phyloP scores from a whole-genome alignment of 768 basidiomycete species.

The Macrolepiota dolichaula region DNA sequence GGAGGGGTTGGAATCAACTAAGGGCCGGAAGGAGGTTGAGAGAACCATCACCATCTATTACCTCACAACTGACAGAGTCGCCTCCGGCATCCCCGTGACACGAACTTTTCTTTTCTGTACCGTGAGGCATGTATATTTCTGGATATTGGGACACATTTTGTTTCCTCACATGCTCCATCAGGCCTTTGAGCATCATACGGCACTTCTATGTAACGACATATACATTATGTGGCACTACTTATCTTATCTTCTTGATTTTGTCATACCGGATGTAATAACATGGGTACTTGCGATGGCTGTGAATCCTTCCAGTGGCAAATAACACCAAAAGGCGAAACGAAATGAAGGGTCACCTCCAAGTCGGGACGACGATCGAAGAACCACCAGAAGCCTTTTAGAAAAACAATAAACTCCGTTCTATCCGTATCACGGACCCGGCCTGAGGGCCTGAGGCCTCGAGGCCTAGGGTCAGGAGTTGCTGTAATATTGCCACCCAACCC shows the following conservation, averaged over 20 bases:
- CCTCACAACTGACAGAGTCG: neutral
- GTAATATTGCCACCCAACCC: slow-evolving; percentile 99
- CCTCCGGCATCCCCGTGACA: slow-evolving; percentile 3
- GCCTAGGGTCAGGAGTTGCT: slow-evolving; percentile 66
- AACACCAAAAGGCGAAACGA: neutral
- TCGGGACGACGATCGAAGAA: neutral
- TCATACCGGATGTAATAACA: neutral
- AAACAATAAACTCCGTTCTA: neutral
- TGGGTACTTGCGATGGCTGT: too few relatives aligned
- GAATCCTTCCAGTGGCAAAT: neutral
- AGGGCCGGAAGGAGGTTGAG: neutral
- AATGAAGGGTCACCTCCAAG: neutral
- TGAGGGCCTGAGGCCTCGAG: neutral
- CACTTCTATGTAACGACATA: neutral
- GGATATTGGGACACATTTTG: too few relatives aligned
- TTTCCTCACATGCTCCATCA: neutral
- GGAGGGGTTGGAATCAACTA: slow-evolving; percentile 1
- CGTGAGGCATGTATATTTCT: neutral
- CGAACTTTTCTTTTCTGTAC: too few relatives aligned
- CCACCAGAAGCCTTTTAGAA: neutral
- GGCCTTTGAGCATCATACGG: neutral
- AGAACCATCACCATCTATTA: neutral
- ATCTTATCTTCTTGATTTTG: neutral
- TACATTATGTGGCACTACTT: neutral
- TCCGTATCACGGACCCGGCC: slow-evolving; percentile 1